Evolutionary conservation across 2,329 filamentous ascomycete species (phyloP).

Genomic region (Stagonosporopsis cucurbitacearum): DNA sequence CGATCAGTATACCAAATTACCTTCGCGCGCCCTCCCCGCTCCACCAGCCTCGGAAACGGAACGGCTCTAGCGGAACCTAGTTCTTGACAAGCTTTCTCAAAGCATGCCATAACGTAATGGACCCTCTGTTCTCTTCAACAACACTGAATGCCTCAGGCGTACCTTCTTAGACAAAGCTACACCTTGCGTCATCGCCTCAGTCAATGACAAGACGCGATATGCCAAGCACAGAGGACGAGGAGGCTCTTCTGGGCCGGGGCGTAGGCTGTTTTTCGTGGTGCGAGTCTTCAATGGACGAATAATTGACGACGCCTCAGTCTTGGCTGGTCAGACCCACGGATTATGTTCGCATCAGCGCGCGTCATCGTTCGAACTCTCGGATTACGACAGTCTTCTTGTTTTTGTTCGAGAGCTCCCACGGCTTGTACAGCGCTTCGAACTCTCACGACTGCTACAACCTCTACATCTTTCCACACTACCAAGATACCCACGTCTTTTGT

Average conservation of each 20-base stretch:
- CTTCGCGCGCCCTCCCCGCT: not conserved
- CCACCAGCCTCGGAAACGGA: constrained; percentile 8
- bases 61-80: constrained; percentile 13
- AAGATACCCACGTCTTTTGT: not conserved
- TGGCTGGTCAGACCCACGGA: constrained; percentile 4
- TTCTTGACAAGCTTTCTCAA: constrained; percentile 9
- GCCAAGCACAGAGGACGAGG: constrained; percentile 19
- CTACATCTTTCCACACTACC: not conserved
- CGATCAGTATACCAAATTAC: not conserved
- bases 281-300: constrained; percentile 1
- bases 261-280: constrained; percentile 1
- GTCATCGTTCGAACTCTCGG: constrained; percentile 18
- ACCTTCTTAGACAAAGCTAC: not conserved
- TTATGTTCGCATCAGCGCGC: constrained; percentile 21
- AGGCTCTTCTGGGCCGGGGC: constrained; percentile 20
- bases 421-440: not conserved
- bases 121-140: not conserved
- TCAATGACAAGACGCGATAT: constrained; percentile 17
- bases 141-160: not conserved
- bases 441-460: not conserved
- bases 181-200: constrained; percentile 27
- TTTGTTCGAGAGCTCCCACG: not conserved
- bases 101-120: constrained; percentile 13
- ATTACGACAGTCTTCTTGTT: constrained; percentile 2
- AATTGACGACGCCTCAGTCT: constrained; percentile 3